Conservation (phyloP, 176 grass and related monocot genomes). For the Musa beccarii region DNA sequence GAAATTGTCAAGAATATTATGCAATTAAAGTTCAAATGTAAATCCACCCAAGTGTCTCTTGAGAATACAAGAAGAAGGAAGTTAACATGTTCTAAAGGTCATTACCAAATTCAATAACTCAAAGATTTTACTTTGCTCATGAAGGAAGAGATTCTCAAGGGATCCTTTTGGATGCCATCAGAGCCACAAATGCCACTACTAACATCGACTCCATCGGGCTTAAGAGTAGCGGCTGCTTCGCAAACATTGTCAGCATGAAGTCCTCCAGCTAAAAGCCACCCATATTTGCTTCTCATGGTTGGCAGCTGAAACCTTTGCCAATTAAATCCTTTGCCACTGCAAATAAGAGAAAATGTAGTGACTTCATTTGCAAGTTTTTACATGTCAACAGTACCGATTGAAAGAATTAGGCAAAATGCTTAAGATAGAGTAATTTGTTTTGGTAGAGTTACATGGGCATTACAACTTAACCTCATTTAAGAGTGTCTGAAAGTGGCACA, state of each 20-base stretch:
- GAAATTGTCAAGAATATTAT: not conserved
- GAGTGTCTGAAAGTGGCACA: no score
- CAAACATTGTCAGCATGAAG: conserved; percentile 73
- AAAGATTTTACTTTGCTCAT: conserved; percentile 41
- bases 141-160: conserved; percentile 48
- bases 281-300: conserved; percentile 51
- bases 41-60: not conserved
- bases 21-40: not conserved
- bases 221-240: conserved; percentile 43
- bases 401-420: not conserved
- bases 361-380: not conserved
- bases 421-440: not conserved
- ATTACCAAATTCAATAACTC: conserved; percentile 13
- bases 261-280: conserved; percentile 83
- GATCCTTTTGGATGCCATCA: conserved; percentile 66
- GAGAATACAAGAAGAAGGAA: not conserved
- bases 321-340: conserved; percentile 85
- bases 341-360: conserved; percentile 6
- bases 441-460: not conserved
- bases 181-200: conserved; percentile 78
- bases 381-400: not conserved
- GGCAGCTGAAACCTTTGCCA: conserved; percentile 67
- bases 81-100: not conserved
- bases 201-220: conserved; percentile 72
- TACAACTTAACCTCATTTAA: no score